Base-by-base conservation (phyloP, 768 basidiomycete species). In the Collybia mongolica region DNA sequence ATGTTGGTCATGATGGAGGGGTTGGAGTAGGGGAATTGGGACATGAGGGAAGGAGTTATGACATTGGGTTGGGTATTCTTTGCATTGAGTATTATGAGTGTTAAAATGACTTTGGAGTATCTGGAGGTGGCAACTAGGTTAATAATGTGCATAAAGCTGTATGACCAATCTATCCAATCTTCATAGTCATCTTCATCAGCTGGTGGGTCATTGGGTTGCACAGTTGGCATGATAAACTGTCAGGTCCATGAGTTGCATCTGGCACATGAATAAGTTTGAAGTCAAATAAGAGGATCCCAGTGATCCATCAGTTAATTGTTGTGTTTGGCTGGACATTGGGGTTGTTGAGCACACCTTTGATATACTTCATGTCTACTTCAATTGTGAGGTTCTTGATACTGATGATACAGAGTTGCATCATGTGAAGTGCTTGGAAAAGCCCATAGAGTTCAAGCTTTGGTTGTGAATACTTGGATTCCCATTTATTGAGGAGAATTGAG, bases 221-320 rank as follows among this genome's bases (percentile, higher is more conserved):
- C 2, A 38, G 3, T 28, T 60, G 36, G 12, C 65, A 20, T 0
- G 69, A 72, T 2, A 73, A 45, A 1, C 69, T 68, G 54, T 71
- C 66, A 0, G 65, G 65, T 8, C 60, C 58, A 48, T 67, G 65
- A 0, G 23, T 39, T 1, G 32, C 52, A 1, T 64, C 69, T 2
- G 62, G 57, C 6, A 64, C 60, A 48, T 72, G 71, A 7, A 52
- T 44, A 1, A 74, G 40, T 0, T 44, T 54, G 46, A 75, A 73
- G 14, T 66, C 57, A 46, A 69, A 73, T 29, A 67, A 48, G 0
- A 59, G 15, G 1, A 74, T 68, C 3, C 59, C 46, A 7, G 60
- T 61, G 22, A 73, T 67, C 73, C 72, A 74, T 2, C 67, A 39
- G 48, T 72, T 73, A 0, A 73, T 66, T 0, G 65, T 58, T 0